Base-by-base conservation (phyloP, 169 alveolate species). In the Eimeria acervulina region DNA sequence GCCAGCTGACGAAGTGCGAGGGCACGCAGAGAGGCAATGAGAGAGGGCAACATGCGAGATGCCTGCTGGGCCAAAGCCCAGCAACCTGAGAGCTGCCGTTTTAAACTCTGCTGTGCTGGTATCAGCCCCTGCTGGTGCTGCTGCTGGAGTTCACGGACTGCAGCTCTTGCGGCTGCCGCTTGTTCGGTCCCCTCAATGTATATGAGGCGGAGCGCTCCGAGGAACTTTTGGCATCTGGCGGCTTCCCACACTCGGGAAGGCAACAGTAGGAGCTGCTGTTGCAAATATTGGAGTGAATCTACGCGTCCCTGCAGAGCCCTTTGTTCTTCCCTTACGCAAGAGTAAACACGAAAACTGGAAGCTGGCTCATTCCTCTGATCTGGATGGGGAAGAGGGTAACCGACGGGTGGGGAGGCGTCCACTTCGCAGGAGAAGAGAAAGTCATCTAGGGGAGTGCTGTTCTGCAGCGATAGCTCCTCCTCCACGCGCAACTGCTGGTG, bases 201-300 rank as follows among this genome's bases (percentile, higher is more conserved):
- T 33, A 85, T 55, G 26, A 85, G 80, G 61, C 93, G 93, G 28
- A 55, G 80, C 21, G 93, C 93, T 59, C 59, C 80, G 26, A 85
- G 93, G 63, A 85, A 85, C 68, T 59, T 42, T 31, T 42, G 93
- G 80, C 80, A 59, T 28, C 93, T 85, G 38, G 44, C 80, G 44
- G 93, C 93, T 33, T 85, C 93, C 74, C 93, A 85, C 12, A 85
- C 93, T 51, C 93, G 78, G 23, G 93, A 85, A 26, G 93, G 93
- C 80, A 55, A 21, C 80, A 85, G 26, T 51, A 85, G 21, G 55
- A 85, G 74, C 74, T 59, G 74, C 93, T 85, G 93, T 12, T 85
- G 93, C 81, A 85, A 52, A 36, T 59, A 23, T 36, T 59, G 93
- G 59, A 85, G 80, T 26, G 61, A 55, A 55, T 6, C 38, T 7